A percentile compares a stretch with the other conserved stretches of the same genome.
Evolutionary conservation across 2,329 filamentous ascomycete genomes (phyloP).

Genomic region (Aspergillus brunneoviolaceus): DNA sequence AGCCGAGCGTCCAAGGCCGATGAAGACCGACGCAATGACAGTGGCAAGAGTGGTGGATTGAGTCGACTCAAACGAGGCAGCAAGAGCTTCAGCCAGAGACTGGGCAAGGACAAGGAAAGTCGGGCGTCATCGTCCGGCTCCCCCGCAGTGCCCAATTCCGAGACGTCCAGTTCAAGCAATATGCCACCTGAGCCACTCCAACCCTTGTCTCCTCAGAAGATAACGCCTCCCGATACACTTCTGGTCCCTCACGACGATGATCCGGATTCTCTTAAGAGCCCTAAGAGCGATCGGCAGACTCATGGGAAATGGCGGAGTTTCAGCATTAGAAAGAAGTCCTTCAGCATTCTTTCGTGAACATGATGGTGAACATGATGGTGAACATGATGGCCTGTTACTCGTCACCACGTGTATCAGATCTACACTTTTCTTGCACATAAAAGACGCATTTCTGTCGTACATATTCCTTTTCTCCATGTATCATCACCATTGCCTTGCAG

Average conservation of each 20-base stretch:
- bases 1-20: slow-evolving; percentile 64
- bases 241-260: slow-evolving; percentile 18
- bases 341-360: slow-evolving; percentile 33
- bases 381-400: slow-evolving; percentile 5
- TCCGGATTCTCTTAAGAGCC: slow-evolving; percentile 21
- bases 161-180: slow-evolving; percentile 15
- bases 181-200: slow-evolving; percentile 16
- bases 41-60: slow-evolving; percentile 48
- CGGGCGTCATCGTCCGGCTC: slow-evolving; percentile 30
- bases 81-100: slow-evolving; percentile 76
- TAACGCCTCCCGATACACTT: neutral
- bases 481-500: slow-evolving; percentile 26
- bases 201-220: neutral
- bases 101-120: slow-evolving; percentile 45
- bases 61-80: slow-evolving; percentile 69
- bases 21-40: slow-evolving; percentile 43
- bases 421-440: slow-evolving; percentile 29
- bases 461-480: slow-evolving; percentile 30
- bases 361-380: slow-evolving; percentile 12
- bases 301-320: slow-evolving; percentile 42
- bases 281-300: slow-evolving; percentile 19
- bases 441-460: slow-evolving; percentile 18
- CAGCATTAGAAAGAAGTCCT: slow-evolving; percentile 46
- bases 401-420: slow-evolving; percentile 8
- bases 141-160: slow-evolving; percentile 20